Evolutionary conservation across 1,284 basidiomycete genomes (phyloP), one percentile per base, ranked within the genome.

Genomic region (Cutaneotrichosporon curvatum): DNA sequence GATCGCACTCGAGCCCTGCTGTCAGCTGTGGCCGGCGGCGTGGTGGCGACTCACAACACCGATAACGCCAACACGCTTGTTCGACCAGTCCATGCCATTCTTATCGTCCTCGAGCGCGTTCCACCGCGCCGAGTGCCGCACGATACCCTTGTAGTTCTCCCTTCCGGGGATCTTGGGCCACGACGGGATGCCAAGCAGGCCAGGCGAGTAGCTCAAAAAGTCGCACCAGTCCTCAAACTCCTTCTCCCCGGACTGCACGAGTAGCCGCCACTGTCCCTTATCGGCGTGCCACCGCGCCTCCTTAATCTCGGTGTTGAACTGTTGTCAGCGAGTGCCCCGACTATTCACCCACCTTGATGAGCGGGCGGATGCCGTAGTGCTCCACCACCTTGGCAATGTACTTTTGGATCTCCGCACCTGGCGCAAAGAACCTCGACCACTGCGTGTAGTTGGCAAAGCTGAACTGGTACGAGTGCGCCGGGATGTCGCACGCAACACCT

Each of bases 141-240:
- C 42, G 21, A 41, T 40, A 16, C 62, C 62, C 51, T 60, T 61
- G 51, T 59, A 64, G 8, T 35, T 42, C 40, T 60, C 48, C 12
- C 58, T 39, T 0, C 48, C 48, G 22, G 47, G 55, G 40, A 61
- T 60, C 37, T 56, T 55, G 18, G 61, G 60, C 65, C 62, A 67
- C 35, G 57, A 56, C 48, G 62, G 64, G 6, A 46, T 49, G 39
- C 43, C 45, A 4, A 53, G 43, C n/a, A 57, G 37, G 7, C 64
- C 66, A 11, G 45, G 44, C 10, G 56, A 62, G 55, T 67, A 67
- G 47, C 62, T 50, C 36, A 68, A 48, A 33, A 68, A 51, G 43
- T 68, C 61, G 25, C 50, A 53, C 2, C 32, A 33, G 46, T 67
- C 64, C 23, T 47, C 48, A 14, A 51, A 28, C 34, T 19, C 19